These are phyloP conservation scores for Austroboletus festivus DNA, from an alignment of 768 basidiomycete genomes.

Conservation along the genomic window DNA sequence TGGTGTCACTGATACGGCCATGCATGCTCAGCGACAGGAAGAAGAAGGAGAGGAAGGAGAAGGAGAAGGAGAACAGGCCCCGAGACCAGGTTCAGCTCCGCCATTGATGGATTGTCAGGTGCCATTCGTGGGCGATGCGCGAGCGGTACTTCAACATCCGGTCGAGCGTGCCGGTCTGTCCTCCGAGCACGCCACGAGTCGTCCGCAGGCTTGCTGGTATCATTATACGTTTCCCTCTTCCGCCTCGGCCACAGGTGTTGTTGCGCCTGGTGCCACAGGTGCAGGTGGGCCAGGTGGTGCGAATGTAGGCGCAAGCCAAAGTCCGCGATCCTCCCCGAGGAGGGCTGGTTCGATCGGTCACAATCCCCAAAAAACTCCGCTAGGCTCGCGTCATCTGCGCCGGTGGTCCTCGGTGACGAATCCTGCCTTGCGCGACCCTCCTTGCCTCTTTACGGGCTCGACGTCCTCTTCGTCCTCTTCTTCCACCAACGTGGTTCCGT, in stretches of 20 bases:
- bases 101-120: constrained; percentile 28
- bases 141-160: constrained; percentile 18
- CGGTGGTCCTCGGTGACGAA: constrained; percentile 32
- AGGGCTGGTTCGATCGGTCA: constrained; percentile 33
- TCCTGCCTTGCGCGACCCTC: constrained; percentile 22
- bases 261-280: too few species aligned
- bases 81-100: constrained; percentile 28
- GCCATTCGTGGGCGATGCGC: constrained; percentile 27
- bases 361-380: constrained; percentile 28
- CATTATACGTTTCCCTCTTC: not conserved
- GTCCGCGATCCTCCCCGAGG: constrained; percentile 32
- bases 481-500: constrained; percentile 12
- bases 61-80: constrained; percentile 24
- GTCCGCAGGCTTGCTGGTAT: constrained; percentile 19
- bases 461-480: constrained; percentile 10
- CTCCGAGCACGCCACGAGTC: not conserved
- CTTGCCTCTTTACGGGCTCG: constrained; percentile 2
- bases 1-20: constrained; percentile 27
- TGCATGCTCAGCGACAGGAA: too few species aligned
- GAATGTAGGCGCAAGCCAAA: constrained; percentile 21
- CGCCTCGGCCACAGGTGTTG: too few species aligned
- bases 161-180: too few species aligned
- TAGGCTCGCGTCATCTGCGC: constrained; percentile 27
- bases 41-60: too few species aligned
- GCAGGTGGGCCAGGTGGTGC: constrained; percentile 13